Evolutionary conservation across 495 filamentous ascomycete genomes (phyloP), one percentile per base, ranked within the genome.

Genomic region (Aspergillus hancockii): DNA sequence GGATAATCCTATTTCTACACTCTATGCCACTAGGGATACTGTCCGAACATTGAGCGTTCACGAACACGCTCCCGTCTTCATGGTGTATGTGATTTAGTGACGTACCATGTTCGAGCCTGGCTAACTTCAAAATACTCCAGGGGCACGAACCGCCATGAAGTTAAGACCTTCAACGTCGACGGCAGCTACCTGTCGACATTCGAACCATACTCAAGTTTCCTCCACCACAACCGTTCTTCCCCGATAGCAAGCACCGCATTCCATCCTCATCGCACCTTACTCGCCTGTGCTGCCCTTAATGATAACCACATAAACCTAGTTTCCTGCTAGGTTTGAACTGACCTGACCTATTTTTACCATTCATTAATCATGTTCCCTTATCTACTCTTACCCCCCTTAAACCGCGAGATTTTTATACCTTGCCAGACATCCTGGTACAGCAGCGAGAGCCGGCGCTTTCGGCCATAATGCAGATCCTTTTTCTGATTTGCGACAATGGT

Each of bases 41-140:
- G 79, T 96, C 62, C 80, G 91, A 61, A 93, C 90, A 19, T 81
- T 97, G 59, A 93, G 90, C 68, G 91, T 94, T 23, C 94, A 99
- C 74, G 94, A 99, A 71, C 95, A 98, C 75, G 85, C 96, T 47
- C 94, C 94, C 30, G 93, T 99, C 8, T 96, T 98, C 79, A 91
- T 91, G 66, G 86, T 93, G 92, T 96, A 90, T 76, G 90, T 86
- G 28, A 34, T 49, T 47, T 25, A 25, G 10, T 18, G 21, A 23
- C 18, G n/a, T 64, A 30, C 28, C 45, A 22, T 52, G 38, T 47
- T 40, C 7, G 21, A 8, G 8, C 13, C 32, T 40, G 18, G 32
- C 49, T 49, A 43, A 53, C 46, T 25, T 54, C 9, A 34, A 31
- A 25, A 30, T 22, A 8, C 34, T 41, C 22, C 64, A 96, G 92